Evolutionary conservation across 495 filamentous ascomycete genomes (phyloP), one percentile per base, ranked within the genome.

Genomic region (Chaetomium tenue): DNA sequence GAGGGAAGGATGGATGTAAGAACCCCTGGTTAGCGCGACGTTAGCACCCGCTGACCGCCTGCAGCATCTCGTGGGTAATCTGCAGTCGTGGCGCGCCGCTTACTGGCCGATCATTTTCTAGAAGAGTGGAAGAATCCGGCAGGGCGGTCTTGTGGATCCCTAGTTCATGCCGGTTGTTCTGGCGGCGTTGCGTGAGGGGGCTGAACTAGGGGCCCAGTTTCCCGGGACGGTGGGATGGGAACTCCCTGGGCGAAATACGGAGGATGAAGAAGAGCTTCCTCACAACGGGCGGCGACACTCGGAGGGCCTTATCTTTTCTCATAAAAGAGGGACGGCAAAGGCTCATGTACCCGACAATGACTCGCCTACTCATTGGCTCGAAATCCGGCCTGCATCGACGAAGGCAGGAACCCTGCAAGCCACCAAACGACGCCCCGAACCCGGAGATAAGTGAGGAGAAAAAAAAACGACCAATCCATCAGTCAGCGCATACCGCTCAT

Each of bases 31-130:
- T 63, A 67, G 65, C 26, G 65, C 61, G 40, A 39, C 47, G 11
- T 51, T 52, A 20, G 40, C 58, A 67, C 12, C 52, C 42, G 37
- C 61, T 67, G 66, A 67, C 66, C 61, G 66, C 56, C 66, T 64
- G 46, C 53, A 58, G 62, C 30, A 37, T 33, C 55, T 52, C 44
- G 37, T 52, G 52, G 61, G 40, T 39, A 30, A 15, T 25, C 15
- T 57, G 61, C 52, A 50, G 22, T 5, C 25, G 8, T 50, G 15
- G 8, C 60, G 11, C 9, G 23, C 22, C 23, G 33, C 55, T 33
- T 1, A 60, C 40, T 60, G 58, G 58, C 4, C n/a, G 28, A 51
- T 60, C 46, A 44, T 51, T 23, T 60, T 51, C 58, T 60, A 37
- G 47, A 51, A 39, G 58, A 23, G 40, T 37, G 20, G n/a, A 9